Base-by-base conservation (phyloP, 805 yeast genomes). In the Candida boidinii region DNA sequence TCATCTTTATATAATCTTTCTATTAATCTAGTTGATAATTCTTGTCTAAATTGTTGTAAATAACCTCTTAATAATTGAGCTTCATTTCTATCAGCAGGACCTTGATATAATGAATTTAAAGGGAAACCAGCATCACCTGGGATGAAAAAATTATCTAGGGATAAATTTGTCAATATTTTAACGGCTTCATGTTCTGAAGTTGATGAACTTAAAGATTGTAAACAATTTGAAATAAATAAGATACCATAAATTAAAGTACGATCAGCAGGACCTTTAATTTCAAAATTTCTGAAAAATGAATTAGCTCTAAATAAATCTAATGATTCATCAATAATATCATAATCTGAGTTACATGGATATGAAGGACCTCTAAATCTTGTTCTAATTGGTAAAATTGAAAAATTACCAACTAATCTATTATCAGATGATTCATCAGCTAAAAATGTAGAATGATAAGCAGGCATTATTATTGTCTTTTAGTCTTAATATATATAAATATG, bases 71-170 rank as follows among this genome's bases (percentile, higher is more conserved):
- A 70, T 35, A 87, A 62, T 37, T 90, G 92, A 35, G 79, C 77
- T 41, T 86, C 95, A 36, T 68, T 67, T 46, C 79, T 77, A 48
- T 77, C 82, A 22, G 67, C 62, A 15, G 96, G 92, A 8, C 95
- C 73, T 30, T 73, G 60, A 58, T 77, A 75, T 53, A 92, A 53
- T 44, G 86, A 71, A 56, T 88, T 90, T 58, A 92, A 67, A 14
- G 97, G 96, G 66, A 92, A 92, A 11, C 90, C 87, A 7, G 90
- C 76, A 39, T 92, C 96, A 17, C 99, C 99, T 2, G 99, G 99
- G 40, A 92, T 70, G 13, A 88, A 68, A 51, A 92, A 90, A 53
- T 77, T 76, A 45, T 90, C 97, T 36, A 92, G 68, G 1, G 96
- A 79, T 42, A 87, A 68, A 51, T 88, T 88, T 42, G 84, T 87